Base-by-base conservation (phyloP, 257 asterid genomes). In the Fraxinus anomala region DNA sequence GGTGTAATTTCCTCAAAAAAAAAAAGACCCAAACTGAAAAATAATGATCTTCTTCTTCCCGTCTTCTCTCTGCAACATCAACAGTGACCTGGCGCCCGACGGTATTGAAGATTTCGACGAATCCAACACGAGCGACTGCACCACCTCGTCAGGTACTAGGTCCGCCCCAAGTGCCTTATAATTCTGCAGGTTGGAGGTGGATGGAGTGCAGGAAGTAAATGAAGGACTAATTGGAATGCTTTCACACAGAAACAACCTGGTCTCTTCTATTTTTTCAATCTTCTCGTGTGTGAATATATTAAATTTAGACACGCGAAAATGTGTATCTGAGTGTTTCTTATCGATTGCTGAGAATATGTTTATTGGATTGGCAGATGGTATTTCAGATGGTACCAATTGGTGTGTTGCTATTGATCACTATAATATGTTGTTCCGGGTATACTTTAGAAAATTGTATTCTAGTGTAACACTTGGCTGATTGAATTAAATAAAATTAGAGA, bases 201-300 rank as follows among this genome's bases (percentile, higher is more conserved):
- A 51, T 59, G 67, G 67, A 69, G 78, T 11, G 77, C 74, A 78
- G 81, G 79, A 67, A 86, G 86, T 19, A 87, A 79, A 80, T 83
- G 89, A 14, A 51, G 34, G 31, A 85, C 86, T 23, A 26, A 76
- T 13, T 87, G 91, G 91, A 89, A 87, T 83, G 73, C n/a, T 73
- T 87, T 81, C 82, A 74, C 85, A 51, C 49, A 42, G 49, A 36
- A 11, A 3, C 36, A 56, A 11, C 80, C 33, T 51, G 44, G 44
- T 39, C 12, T 39, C 44, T 5, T 5, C 44, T 39, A 12, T 39
- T 39, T 39, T 39, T 7, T 9, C 12, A 39, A 0, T 39, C 44
- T 39, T 39, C 2, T 39, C 13, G 1, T 39, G 44, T 37, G 42
- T 37, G 11, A 37, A 39, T 9, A 73, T 70, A 39, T 39, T 39